These are phyloP conservation scores for Lathyrus tuberosus DNA, from an alignment of 306 rosid genomes.

Conservation along the genomic window DNA sequence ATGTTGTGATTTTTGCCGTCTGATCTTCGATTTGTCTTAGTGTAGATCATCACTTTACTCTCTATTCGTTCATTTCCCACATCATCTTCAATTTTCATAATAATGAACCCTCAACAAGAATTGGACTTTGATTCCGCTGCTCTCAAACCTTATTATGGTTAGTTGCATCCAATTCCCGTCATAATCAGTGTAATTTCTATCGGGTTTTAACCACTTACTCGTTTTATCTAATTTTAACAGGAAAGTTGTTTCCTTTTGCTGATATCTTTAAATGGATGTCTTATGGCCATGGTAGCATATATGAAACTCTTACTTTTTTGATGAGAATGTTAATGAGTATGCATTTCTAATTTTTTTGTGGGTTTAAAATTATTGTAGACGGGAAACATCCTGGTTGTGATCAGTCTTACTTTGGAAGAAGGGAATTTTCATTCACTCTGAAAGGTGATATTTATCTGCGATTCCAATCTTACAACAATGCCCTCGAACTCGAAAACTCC, in stretches of 20 bases:
- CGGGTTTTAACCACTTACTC: neutral
- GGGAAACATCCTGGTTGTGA: constrained; percentile 95
- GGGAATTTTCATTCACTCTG: constrained; percentile 82
- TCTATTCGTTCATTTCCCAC: neutral
- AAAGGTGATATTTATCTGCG: constrained; percentile 76
- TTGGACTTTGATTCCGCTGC: constrained; percentile 12
- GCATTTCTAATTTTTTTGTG: constrained; percentile 18
- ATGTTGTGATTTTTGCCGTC: neutral
- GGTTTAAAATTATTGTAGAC: constrained; percentile 51
- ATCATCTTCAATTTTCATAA: neutral
- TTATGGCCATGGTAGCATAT: constrained; percentile 74
- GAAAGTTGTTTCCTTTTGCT: constrained; percentile 76
- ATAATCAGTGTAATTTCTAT: neutral
- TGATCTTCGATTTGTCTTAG: too few relatives aligned
- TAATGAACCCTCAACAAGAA: constrained; percentile 32
- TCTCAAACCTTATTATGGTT: constrained; percentile 73
- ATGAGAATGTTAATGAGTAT: neutral
- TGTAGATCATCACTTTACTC: neutral
- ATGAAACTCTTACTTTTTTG: neutral
- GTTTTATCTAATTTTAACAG: constrained; percentile 39
- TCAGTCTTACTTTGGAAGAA: constrained; percentile 67
- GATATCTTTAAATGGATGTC: constrained; percentile 83
- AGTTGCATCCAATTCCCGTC: neutral
- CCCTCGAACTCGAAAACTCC: constrained; percentile 65
- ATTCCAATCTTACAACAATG: constrained; percentile 69